Conservation (phyloP, 176 grass and related monocot genomes). For the Paspalum notatum region DNA sequence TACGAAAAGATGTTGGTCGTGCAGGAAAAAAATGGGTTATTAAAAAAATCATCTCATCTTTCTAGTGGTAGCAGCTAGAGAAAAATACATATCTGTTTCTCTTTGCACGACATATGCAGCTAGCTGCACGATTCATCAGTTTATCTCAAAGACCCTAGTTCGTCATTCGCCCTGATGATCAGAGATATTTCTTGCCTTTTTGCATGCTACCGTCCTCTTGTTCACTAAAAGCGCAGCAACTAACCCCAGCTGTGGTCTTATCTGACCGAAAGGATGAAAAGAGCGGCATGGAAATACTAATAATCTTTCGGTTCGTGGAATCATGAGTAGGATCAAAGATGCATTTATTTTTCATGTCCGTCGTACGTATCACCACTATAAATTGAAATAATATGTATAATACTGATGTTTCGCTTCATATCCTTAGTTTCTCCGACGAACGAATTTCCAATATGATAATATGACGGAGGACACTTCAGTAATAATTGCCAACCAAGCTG, state of each 20-base stretch:
- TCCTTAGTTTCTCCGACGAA: slow-evolving; percentile 14
- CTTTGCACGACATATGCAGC: background rate
- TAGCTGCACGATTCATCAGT: too few relatives aligned
- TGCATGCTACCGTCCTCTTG: background rate
- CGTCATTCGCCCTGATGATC: background rate
- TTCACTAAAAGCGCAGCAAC: slow-evolving; percentile 33
- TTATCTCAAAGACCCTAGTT: background rate
- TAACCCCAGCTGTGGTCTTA: slow-evolving; percentile 36
- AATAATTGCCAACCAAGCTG: background rate
- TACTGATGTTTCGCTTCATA: background rate
- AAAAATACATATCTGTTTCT: background rate
- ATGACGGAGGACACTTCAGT: background rate
- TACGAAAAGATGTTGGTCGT: background rate
- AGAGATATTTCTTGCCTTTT: slow-evolving; percentile 31
- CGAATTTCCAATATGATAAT: background rate
- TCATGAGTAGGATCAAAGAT: slow-evolving; percentile 26
- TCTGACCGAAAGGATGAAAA: slow-evolving; percentile 30
- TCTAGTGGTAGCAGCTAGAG: background rate
- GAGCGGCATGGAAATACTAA: background rate
- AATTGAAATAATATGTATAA: background rate
- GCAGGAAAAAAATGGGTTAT: background rate
- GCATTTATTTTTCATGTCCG: background rate
- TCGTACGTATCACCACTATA: background rate
- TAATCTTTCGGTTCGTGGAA: slow-evolving; percentile 26
- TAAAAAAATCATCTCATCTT: slow-evolving; percentile 8